Evolutionary conservation across 2,329 filamentous ascomycete genomes (phyloP).

Genomic region (Hypoxylon sp.): DNA sequence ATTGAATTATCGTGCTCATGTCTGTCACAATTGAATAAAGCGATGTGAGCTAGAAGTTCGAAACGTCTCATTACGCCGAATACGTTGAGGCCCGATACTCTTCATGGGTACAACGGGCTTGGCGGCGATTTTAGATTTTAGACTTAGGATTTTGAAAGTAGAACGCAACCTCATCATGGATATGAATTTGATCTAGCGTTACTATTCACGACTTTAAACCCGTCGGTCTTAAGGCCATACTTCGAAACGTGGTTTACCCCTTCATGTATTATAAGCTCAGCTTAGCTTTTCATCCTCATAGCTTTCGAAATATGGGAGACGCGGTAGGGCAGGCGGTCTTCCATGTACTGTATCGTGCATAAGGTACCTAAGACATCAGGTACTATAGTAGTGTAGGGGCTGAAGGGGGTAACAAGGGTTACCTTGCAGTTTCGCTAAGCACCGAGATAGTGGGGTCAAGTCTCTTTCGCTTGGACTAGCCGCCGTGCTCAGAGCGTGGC

Average conservation of each 20-base stretch:
- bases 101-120: neutral
- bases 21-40: neutral
- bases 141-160: neutral
- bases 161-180: neutral
- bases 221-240: constrained; percentile 30
- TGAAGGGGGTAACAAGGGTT: constrained; percentile 16
- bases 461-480: constrained; percentile 29
- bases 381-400: neutral
- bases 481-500: constrained; percentile 13
- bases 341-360: too few species aligned
- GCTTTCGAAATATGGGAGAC: constrained; percentile 1
- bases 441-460: constrained; percentile 30
- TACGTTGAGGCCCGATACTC: neutral
- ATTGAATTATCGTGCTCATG: neutral
- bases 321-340: too few species aligned
- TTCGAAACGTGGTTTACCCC: constrained; percentile 30
- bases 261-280: constrained; percentile 16
- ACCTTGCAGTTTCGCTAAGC: constrained; percentile 40
- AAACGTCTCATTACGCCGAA: neutral
- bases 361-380: too few species aligned
- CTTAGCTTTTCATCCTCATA: constrained; percentile 17
- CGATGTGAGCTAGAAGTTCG: neutral
- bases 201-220: neutral
- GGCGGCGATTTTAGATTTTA: neutral
- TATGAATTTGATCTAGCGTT: neutral